Evolutionary conservation across 1,139 yeast species (phyloP).

Genomic region (Petasospora rhodanensis): DNA sequence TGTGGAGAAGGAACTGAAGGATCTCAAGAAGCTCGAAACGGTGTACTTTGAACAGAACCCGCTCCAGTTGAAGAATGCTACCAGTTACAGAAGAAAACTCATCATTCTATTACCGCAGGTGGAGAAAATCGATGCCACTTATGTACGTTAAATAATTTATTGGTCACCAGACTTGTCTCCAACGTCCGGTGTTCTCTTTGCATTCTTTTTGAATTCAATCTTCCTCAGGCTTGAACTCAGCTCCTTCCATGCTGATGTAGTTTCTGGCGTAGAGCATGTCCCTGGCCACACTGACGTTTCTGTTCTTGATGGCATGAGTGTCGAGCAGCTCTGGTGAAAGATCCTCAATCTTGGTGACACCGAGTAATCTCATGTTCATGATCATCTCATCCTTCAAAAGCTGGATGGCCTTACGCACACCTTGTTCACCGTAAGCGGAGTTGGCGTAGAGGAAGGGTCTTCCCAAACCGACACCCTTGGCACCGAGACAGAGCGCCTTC

Average conservation of each 20-base stretch:
- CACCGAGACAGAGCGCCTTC: constrained; percentile 69
- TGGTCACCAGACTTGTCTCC: neutral
- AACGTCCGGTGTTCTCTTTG: neutral
- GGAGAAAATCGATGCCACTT: constrained; percentile 88
- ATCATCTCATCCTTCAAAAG: constrained; percentile 74
- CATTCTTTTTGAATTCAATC: neutral
- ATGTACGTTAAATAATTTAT: constrained; percentile 32
- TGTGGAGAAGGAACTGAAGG: constrained; percentile 59
- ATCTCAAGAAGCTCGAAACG: constrained; percentile 66
- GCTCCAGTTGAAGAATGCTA: constrained; percentile 62
- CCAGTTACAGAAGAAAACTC: constrained; percentile 82
- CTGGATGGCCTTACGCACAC: constrained; percentile 75
- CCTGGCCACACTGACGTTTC: constrained; percentile 40
- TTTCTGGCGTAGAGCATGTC: constrained; percentile 42
- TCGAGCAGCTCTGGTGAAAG: constrained; percentile 55
- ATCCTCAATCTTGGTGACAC: constrained; percentile 63
- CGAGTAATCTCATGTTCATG: constrained; percentile 86
- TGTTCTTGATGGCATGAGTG: constrained; percentile 30
- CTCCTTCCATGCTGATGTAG: constrained; percentile 37
- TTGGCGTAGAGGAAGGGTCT: constrained; percentile 70
- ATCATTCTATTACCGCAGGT: constrained; percentile 68
- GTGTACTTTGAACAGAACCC: constrained; percentile 97
- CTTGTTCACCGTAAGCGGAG: constrained; percentile 71
- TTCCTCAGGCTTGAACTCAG: constrained; percentile 27
- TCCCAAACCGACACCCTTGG: constrained; percentile 73